These are phyloP conservation scores for Fraxinus anomala DNA, from an alignment of 257 asterid species.

Conservation along the genomic window DNA sequence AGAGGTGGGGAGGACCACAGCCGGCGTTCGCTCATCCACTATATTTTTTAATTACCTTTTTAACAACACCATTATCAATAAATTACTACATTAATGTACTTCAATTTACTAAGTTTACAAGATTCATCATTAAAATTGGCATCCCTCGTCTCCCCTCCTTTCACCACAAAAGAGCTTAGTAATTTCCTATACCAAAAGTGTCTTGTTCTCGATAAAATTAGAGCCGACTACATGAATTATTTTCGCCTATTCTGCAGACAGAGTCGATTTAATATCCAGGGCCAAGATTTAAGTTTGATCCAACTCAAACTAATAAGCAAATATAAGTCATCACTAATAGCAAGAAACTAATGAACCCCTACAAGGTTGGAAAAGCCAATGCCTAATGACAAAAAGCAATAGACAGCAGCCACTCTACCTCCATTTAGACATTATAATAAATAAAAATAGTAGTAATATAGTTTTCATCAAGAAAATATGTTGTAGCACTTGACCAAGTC, in stretches of 20 bases:
- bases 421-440: conserved; percentile 9
- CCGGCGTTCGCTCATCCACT: conserved; percentile 52
- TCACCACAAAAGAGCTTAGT: too few relatives aligned
- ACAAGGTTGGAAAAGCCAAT: conserved; percentile 45
- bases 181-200: background rate
- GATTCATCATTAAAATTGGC: background rate
- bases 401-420: conserved; percentile 40
- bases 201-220: background rate
- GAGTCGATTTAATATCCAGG: background rate
- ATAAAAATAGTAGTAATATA: conserved; percentile 24
- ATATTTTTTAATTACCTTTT: conserved; percentile 33
- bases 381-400: conserved; percentile 29
- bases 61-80: conserved; percentile 10
- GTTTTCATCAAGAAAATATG: conserved; percentile 28
- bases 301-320: conserved; percentile 6
- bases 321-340: conserved; percentile 27
- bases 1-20: conserved; percentile 57
- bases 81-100: background rate
- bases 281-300: conserved; percentile 27
- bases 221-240: background rate
- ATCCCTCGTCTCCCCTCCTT: background rate
- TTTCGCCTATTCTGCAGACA: background rate
- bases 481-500: conserved; percentile 38
- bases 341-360: conserved; percentile 46
- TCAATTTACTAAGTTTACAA: background rate